These are phyloP conservation scores for Massariosphaeria phaeospora DNA, from an alignment of 495 filamentous ascomycete genomes.

Conservation along the genomic window DNA sequence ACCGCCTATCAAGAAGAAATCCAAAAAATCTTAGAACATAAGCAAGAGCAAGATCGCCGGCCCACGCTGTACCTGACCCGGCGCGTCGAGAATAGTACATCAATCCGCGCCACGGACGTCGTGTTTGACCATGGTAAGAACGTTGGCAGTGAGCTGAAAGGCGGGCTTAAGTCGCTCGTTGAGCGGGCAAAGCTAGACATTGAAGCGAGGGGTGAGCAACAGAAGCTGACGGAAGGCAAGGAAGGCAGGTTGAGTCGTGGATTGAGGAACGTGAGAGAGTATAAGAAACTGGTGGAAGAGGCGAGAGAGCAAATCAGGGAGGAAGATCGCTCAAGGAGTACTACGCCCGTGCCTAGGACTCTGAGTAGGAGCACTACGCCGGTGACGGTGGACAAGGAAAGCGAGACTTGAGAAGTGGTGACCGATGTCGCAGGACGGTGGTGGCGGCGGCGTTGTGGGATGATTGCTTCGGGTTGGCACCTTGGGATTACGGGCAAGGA, in stretches of 20 bases:
- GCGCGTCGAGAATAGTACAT: slow-evolving; percentile 51
- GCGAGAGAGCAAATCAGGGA: slow-evolving; percentile 21
- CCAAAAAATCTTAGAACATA: slow-evolving; percentile 56
- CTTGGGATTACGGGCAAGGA: too few relatives aligned
- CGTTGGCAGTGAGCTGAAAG: slow-evolving; percentile 12
- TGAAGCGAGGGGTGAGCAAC: slow-evolving; percentile 10
- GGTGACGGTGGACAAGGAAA: slow-evolving; percentile 6
- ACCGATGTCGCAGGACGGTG: too few relatives aligned
- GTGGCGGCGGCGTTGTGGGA: too few relatives aligned
- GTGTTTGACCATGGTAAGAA: slow-evolving; percentile 21
- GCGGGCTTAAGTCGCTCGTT: slow-evolving; percentile 12
- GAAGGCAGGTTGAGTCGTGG: slow-evolving; percentile 8
- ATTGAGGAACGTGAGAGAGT: slow-evolving; percentile 7
- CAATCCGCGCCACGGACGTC: slow-evolving; percentile 30
- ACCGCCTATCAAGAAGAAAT: slow-evolving; percentile 78
- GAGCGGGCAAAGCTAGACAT: slow-evolving; percentile 15
- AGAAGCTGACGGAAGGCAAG: slow-evolving; percentile 17
- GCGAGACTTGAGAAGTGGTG: too few relatives aligned
- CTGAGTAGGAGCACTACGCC: slow-evolving; percentile 12
- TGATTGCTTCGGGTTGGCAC: too few relatives aligned
- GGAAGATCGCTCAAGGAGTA: slow-evolving; percentile 6
- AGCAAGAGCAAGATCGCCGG: slow-evolving; percentile 35
- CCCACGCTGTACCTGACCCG: slow-evolving; percentile 55
- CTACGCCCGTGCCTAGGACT: not conserved
- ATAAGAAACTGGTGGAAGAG: slow-evolving; percentile 22